Evolutionary conservation across 2,329 filamentous ascomycete genomes (phyloP), one percentile per base, ranked within the genome.

Genomic region (Fusarium camptoceras): DNA sequence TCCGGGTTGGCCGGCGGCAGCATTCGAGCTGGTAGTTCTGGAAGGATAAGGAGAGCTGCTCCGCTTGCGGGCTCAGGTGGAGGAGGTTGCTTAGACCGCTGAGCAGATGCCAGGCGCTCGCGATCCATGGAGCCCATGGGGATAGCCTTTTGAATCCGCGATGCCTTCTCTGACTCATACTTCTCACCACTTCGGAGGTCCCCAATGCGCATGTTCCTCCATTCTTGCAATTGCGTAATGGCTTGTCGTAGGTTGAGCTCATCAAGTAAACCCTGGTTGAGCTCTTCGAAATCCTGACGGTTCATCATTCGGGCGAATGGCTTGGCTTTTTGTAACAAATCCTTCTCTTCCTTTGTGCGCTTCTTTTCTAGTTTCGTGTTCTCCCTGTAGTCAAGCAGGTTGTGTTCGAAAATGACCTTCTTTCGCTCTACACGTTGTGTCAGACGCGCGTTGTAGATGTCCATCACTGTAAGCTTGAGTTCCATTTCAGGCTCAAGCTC

Each of bases 241-340:
- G 96, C 96, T 76, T 97, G 91, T 4, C 96, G 90, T 20, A 99
- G 84, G 72, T 97, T 97, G 69, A 96, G 89, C 80, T 99, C 96
- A 75, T 97, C 94, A 48, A 97, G 88, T 1, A 99, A 83, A 3
- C 94, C 94, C 65, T 94, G 90, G 72, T 91, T 92, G 72, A 98
- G 91, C 14, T 90, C 88, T 68, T 97, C 92, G 76, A 97, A 98
- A 78, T 99, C 96, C 48, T 91, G 86, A 73, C 92, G 91, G 75
- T 95, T 97, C 95, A 98, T 98, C 88, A 98, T 97, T 43, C 95
- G 89, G 5, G 94, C 95, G 76, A 98, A 98, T 0, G 96, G 96
- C 76, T 99, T 99, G 8, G 94, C 92, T 78, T 97, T 97, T 81
- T 95, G 95, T 18, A 97, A 81, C 16, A 98, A 82, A 55, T 98